These are phyloP conservation scores for Coemansia sp. DNA, from an alignment of 192 early-diverging fungal genomes.

Conservation along the genomic window DNA sequence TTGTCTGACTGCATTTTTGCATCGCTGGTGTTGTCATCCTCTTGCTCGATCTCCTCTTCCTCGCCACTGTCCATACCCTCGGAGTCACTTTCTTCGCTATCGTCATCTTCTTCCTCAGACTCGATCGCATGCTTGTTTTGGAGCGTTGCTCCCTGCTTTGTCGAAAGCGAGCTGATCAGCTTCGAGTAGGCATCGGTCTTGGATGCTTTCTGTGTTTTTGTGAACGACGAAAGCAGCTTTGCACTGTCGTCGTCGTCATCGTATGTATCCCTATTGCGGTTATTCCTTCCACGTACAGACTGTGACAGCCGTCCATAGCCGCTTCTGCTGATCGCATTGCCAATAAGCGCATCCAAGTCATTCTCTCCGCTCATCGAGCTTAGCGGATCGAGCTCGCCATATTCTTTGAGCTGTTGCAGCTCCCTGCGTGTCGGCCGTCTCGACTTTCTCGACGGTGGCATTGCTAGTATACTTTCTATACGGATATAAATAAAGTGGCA, in stretches of 20 bases:
- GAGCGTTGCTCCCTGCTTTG: not conserved
- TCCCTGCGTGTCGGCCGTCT: conserved; percentile 48
- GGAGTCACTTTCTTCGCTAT: conserved; percentile 9
- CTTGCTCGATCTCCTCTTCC: not conserved
- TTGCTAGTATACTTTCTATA: not conserved
- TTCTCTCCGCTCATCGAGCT: conserved; percentile 31
- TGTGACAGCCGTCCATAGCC: conserved; percentile 27
- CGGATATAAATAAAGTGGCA: too few species aligned
- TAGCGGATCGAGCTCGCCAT: conserved; percentile 64
- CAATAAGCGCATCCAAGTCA: conserved; percentile 43
- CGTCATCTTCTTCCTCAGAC: conserved; percentile 22
- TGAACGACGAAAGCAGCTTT: not conserved
- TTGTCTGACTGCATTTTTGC: conserved; percentile 20
- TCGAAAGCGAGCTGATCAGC: conserved; percentile 33
- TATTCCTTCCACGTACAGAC: conserved; percentile 1
- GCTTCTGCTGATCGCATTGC: conserved; percentile 47
- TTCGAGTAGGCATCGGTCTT: conserved; percentile 37
- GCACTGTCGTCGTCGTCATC: not conserved
- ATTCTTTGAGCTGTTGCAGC: conserved; percentile 64
- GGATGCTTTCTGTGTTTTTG: conserved; percentile 10
- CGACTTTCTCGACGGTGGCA: conserved; percentile 50
- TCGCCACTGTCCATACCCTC: not conserved
- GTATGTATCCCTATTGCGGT: not conserved
- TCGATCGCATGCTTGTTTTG: not conserved
- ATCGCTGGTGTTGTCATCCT: not conserved